Percentiles rank a stretch among this genome's conserved stretches.
phyloP scores from a whole-genome alignment of 148 eudicot genomes.

The Cornus kousa region DNA sequence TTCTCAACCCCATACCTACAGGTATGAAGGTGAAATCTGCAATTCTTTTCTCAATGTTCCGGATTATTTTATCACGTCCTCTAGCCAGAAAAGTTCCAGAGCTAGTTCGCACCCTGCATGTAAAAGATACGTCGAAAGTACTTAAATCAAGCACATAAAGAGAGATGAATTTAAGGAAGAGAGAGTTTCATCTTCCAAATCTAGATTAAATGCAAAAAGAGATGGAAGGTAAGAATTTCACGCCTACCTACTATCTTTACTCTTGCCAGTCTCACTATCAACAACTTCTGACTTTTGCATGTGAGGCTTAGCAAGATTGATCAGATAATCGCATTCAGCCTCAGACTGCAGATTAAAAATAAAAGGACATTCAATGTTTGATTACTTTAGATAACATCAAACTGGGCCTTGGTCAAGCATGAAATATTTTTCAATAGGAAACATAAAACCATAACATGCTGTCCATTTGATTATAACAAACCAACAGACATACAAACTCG shows the following conservation, averaged over 20 bases:
- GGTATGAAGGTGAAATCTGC: slow-evolving; percentile 92
- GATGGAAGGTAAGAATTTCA: slow-evolving; percentile 17
- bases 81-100: slow-evolving; percentile 85
- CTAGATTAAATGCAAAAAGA: slow-evolving; percentile 6
- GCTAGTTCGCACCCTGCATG: slow-evolving; percentile 83
- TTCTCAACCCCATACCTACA: slow-evolving; percentile 54
- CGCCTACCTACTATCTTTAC: slow-evolving; percentile 94
- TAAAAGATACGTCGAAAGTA: not conserved
- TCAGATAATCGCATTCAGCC: slow-evolving; percentile 86
- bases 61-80: slow-evolving; percentile 71
- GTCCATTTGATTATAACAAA: too few species aligned
- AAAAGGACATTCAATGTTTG: not conserved
- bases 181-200: slow-evolving; percentile 1
- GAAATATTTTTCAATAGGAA: not conserved
- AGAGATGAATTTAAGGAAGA: not conserved
- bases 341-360: slow-evolving; percentile 48
- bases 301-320: slow-evolving; percentile 79
- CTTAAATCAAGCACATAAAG: not conserved
- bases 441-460: not conserved
- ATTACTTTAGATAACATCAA: not conserved
- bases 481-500: not conserved
- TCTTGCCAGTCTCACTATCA: slow-evolving; percentile 77
- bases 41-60: slow-evolving; percentile 76
- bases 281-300: slow-evolving; percentile 91
- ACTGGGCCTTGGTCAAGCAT: not conserved